Evolutionary conservation across 2,329 filamentous ascomycete species (phyloP).

Genomic region (Fusarium nanum): DNA sequence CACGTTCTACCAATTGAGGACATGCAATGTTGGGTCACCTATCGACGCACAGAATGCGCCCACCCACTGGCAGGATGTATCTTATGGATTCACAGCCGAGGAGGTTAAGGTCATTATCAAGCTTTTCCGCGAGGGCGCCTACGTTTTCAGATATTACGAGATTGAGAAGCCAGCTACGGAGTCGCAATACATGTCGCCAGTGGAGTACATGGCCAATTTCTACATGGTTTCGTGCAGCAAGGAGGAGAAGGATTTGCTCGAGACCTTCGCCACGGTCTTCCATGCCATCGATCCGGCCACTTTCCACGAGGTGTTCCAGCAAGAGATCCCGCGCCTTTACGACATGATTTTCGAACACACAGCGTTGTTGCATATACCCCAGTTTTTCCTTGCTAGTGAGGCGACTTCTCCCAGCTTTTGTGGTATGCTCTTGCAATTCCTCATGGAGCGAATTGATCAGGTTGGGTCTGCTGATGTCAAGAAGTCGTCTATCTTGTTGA

Average conservation of each 20-base stretch:
- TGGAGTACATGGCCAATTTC: slow-evolving; percentile 93
- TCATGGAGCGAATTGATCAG: slow-evolving; percentile 96
- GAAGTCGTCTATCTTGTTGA: slow-evolving; percentile 90
- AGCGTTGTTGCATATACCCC: slow-evolving; percentile 91
- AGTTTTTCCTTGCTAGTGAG: slow-evolving; percentile 99
- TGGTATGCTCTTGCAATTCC: slow-evolving; percentile 95
- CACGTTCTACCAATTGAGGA: slow-evolving; percentile 93
- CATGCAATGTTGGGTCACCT: slow-evolving; percentile 80
- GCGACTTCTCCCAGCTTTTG: slow-evolving; percentile 97
- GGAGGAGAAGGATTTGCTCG: slow-evolving; percentile 96
- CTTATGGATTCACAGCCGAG: slow-evolving; percentile 95
- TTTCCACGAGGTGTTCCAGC: slow-evolving; percentile 98
- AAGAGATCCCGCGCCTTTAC: slow-evolving; percentile 95
- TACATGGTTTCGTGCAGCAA: slow-evolving; percentile 94
- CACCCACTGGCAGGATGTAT: slow-evolving; percentile 93
- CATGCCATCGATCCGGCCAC: slow-evolving; percentile 98
- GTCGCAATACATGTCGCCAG: slow-evolving; percentile 80
- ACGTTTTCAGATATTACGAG: slow-evolving; percentile 97
- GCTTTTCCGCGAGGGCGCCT: slow-evolving; percentile 94
- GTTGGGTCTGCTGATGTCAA: slow-evolving; percentile 92
- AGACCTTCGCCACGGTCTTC: slow-evolving; percentile 98
- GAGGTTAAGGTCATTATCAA: slow-evolving; percentile 97
- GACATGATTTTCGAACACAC: slow-evolving; percentile 98
- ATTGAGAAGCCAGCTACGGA: slow-evolving; percentile 82
- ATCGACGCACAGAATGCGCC: slow-evolving; percentile 85